Base-by-base conservation (phyloP, 139 green algal genomes). In the Chlorella sp. region DNA sequence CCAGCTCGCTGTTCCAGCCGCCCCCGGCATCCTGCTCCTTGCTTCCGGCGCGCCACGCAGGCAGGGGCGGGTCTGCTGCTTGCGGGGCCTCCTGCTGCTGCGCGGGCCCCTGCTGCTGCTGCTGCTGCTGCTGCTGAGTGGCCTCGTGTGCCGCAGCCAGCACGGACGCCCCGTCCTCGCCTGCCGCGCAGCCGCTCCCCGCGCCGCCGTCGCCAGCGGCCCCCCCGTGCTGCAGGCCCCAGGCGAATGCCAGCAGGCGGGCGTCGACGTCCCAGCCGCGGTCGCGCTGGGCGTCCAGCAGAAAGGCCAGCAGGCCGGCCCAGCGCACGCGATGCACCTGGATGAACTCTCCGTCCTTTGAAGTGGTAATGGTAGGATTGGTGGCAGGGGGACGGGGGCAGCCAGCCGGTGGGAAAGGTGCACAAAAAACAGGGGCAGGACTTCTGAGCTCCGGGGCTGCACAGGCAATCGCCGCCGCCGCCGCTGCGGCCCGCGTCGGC, bases 321-420 rank as follows among this genome's bases (percentile, higher is more conserved):
- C 81, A 66, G 25, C 81, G 81, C 27, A 84, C 67, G 76, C 90
- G 76, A 29, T 87, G 78, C 17, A 83, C 79, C 8, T 82, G 43
- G 36, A 92, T 83, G 45, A 87, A 91, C 78, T 91, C 85, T 8
- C 87, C 86, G 33, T 89, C 76, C 82, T 89, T n/a, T n/a, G n/a
- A n/a, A n/a, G n/a, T n/a, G n/a, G n/a, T n/a, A n/a, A n/a, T n/a
- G n/a, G n/a, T n/a, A n/a, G n/a, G n/a, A n/a, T n/a, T n/a, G n/a
- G n/a, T n/a, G n/a, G 79, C 23, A 71, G 36, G 21, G 38, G 38
- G 2, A 53, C 1, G 15, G 41, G 38, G 27, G 45, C 8, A 60
- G 45, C 27, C 9, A 73, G 45, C 2, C 5, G 21, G 9, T 48
- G 35, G 27, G 15, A 48, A 53, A 33, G 36, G 50, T 23, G 1